These are phyloP conservation scores for Schizonepeta tenuifolia DNA, from an alignment of 257 asterid genomes.

Conservation along the genomic window DNA sequence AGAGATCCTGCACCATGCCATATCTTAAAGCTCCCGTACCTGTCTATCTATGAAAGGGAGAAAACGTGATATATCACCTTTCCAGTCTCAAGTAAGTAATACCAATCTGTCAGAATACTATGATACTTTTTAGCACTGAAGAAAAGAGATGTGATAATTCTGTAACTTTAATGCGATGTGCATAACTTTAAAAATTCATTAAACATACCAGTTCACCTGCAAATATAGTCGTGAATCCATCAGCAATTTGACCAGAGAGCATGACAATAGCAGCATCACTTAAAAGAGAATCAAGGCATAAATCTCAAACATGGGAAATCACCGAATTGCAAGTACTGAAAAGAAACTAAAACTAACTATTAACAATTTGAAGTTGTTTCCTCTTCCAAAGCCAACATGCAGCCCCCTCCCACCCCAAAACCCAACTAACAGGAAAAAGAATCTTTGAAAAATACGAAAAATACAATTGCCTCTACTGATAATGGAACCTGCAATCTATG, in stretches of 20 bases:
- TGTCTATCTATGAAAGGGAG: constrained; percentile 71
- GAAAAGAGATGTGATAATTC: background rate
- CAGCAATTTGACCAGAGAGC: constrained; percentile 97
- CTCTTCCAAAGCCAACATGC: background rate
- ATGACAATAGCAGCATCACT: constrained; percentile 88
- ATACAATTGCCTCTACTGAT: background rate
- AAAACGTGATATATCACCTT: constrained; percentile 5
- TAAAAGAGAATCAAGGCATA: constrained; percentile 35
- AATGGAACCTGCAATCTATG: background rate
- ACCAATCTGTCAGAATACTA: background rate
- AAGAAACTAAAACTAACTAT: constrained; percentile 13
- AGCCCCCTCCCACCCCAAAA: background rate
- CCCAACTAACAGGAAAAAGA: background rate
- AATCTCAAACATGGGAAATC: constrained; percentile 17
- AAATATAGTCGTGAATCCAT: constrained; percentile 79
- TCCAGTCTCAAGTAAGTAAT: background rate
- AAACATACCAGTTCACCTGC: constrained; percentile 85
- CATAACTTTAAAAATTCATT: background rate
- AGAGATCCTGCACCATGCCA: constrained; percentile 89
- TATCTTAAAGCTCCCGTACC: constrained; percentile 78
- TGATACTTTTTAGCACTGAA: background rate
- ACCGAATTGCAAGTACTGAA: background rate
- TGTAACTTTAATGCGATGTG: background rate
- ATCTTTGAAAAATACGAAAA: too few species aligned
- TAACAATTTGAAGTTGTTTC: constrained; percentile 3